Evolutionary conservation across 306 rosid genomes (phyloP).

Genomic region (Nissolia schottii): DNA sequence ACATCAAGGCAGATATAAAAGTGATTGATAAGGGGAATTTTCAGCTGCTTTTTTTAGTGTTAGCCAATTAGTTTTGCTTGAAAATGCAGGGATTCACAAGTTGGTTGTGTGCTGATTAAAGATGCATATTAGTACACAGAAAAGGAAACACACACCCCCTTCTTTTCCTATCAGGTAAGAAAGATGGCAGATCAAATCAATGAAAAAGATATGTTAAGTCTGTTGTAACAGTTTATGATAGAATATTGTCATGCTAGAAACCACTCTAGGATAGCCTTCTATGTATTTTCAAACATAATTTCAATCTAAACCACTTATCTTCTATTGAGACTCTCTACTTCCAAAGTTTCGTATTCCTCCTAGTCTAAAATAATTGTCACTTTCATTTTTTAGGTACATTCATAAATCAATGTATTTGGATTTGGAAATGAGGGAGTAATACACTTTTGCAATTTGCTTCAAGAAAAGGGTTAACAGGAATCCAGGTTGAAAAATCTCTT

Average conservation of each 20-base stretch:
- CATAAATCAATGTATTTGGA: too few species aligned
- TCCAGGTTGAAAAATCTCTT: not conserved
- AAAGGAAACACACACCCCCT: not conserved
- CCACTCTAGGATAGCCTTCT: not conserved
- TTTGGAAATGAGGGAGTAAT: too few species aligned
- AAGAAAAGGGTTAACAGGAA: not conserved
- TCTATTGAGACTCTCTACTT: not conserved
- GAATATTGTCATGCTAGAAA: not conserved
- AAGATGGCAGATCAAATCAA: conserved; percentile 27
- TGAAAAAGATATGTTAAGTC: not conserved
- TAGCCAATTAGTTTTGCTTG: conserved; percentile 25
- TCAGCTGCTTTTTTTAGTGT: conserved; percentile 7
- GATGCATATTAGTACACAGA: not conserved
- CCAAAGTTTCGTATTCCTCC: not conserved
- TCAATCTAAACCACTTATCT: not conserved
- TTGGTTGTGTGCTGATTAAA: conserved; percentile 18
- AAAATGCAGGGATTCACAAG: conserved; percentile 13
- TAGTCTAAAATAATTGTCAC: too few species aligned
- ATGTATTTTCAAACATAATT: not conserved
- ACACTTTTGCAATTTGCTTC: not conserved
- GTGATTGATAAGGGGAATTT: conserved; percentile 10
- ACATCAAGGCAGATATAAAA: conserved; percentile 15
- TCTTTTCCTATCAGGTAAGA: conserved; percentile 10
- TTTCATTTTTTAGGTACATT: too few species aligned
- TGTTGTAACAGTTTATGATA: not conserved